Percentiles rank a stretch among this genome's conserved stretches.
Evolutionary conservation across 2,329 filamentous ascomycete species (phyloP).

Genomic region (Sarocladium kiliense): DNA sequence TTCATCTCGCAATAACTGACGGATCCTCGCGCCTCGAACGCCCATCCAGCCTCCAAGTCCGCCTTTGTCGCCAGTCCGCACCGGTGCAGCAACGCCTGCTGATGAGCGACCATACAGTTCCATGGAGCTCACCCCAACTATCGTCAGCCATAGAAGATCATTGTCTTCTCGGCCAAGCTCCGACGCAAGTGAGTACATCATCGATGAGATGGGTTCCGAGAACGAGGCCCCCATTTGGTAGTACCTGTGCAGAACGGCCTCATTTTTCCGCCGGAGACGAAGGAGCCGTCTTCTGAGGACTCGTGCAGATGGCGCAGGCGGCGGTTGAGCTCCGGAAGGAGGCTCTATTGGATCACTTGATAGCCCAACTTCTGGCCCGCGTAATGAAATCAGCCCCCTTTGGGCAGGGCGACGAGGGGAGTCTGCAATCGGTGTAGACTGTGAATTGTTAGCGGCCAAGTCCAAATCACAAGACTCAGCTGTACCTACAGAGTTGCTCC

Average conservation of each 20-base stretch:
- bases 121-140: slow-evolving; percentile 91
- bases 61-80: slow-evolving; percentile 49
- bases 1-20: slow-evolving; percentile 84
- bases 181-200: slow-evolving; percentile 90
- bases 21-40: slow-evolving; percentile 74
- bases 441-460: slow-evolving; percentile 14
- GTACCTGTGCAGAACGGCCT: slow-evolving; percentile 71
- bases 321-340: slow-evolving; percentile 53
- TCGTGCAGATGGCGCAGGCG: slow-evolving; percentile 63
- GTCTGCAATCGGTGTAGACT: slow-evolving; percentile 62
- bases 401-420: slow-evolving; percentile 58
- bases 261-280: slow-evolving; percentile 71
- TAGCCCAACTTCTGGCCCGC: slow-evolving; percentile 38
- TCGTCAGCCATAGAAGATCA: slow-evolving; percentile 88
- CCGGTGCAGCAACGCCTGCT: slow-evolving; percentile 64
- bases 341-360: slow-evolving; percentile 46
- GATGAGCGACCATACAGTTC: slow-evolving; percentile 86
- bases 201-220: slow-evolving; percentile 88
- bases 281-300: slow-evolving; percentile 68
- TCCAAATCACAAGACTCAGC: background rate
- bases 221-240: slow-evolving; percentile 86
- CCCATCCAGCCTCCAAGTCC: slow-evolving; percentile 71
- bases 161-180: slow-evolving; percentile 96
- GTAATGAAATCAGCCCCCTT: slow-evolving; percentile 53
- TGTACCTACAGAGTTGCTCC: slow-evolving; percentile 76